phyloP scores from a whole-genome alignment of 768 basidiomycete species.

The Russula ochroleuca region DNA sequence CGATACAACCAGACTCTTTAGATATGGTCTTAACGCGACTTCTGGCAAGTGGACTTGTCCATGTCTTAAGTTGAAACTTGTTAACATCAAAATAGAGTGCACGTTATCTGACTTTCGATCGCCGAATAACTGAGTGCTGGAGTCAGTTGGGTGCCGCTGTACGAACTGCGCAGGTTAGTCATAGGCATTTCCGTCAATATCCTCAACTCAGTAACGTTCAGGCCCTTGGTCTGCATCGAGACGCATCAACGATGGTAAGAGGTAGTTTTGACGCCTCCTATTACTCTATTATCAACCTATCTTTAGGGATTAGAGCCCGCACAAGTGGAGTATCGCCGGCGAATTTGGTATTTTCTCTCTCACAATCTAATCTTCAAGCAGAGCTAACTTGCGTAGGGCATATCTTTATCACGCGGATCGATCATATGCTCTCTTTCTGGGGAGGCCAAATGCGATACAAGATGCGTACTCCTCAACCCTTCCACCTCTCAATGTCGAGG shows the following conservation, averaged over 20 bases:
- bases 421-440: slow-evolving; percentile 86
- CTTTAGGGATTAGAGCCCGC: slow-evolving; percentile 64
- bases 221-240: slow-evolving; percentile 87
- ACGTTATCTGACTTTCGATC: slow-evolving; percentile 64
- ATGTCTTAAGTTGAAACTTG: neutral
- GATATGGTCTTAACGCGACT: slow-evolving; percentile 92
- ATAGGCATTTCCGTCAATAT: neutral
- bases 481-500: slow-evolving; percentile 68
- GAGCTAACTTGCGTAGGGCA: slow-evolving; percentile 47
- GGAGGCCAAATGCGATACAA: slow-evolving; percentile 84
- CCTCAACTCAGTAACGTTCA: slow-evolving; percentile 5
- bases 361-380: neutral
- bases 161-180: slow-evolving; percentile 66
- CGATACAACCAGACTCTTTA: slow-evolving; percentile 87
- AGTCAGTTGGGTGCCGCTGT: slow-evolving; percentile 92
- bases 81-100: slow-evolving; percentile 50
- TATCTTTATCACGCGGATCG: slow-evolving; percentile 93
- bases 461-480: slow-evolving; percentile 84
- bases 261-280: neutral
- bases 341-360: slow-evolving; percentile 63
- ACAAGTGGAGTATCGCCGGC: slow-evolving; percentile 81
- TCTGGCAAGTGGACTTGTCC: slow-evolving; percentile 42
- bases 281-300: slow-evolving; percentile 17
- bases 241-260: slow-evolving; percentile 75
- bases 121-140: slow-evolving; percentile 93